Evolutionary conservation across 352 stramenopile species (phyloP).

Genomic region (Blastocystis sp.): DNA sequence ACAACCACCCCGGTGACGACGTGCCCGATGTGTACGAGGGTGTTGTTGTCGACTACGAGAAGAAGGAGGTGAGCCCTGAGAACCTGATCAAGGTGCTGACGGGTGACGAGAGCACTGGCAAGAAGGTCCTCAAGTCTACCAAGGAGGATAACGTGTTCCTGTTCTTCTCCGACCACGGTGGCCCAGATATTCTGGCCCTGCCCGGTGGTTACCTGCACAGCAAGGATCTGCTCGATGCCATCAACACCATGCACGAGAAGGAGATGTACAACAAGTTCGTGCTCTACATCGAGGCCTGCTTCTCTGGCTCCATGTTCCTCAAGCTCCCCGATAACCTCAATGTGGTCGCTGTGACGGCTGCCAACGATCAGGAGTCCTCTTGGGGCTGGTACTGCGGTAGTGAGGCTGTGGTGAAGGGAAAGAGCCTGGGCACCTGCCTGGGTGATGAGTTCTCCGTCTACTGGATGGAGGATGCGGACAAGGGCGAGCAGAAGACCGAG

Average conservation of each 20-base stretch:
- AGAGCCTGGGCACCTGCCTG: conserved; percentile 79
- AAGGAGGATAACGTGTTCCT: conserved; percentile 83
- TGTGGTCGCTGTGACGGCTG: conserved; percentile 83
- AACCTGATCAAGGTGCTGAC: conserved; percentile 84
- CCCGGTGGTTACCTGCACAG: conserved; percentile 80
- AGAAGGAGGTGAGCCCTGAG: conserved; percentile 76
- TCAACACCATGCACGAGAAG: conserved; percentile 80
- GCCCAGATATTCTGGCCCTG: conserved; percentile 80
- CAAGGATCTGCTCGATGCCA: conserved; percentile 77
- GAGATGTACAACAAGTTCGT: conserved; percentile 85
- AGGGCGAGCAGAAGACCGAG: conserved; percentile 76
- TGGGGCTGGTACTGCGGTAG: conserved; percentile 81
- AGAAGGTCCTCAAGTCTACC: conserved; percentile 81
- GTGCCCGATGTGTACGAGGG: conserved; percentile 80
- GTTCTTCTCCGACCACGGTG: conserved; percentile 73
- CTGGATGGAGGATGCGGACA: conserved; percentile 85
- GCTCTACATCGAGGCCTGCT: conserved; percentile 86
- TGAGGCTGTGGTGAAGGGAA: conserved; percentile 49
- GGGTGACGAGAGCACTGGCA: conserved; percentile 76
- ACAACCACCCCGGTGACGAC: conserved; percentile 77
- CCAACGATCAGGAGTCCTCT: conserved; percentile 82
- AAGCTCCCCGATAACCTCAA: conserved; percentile 79
- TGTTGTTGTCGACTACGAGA: conserved; percentile 71
- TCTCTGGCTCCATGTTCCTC: conserved; percentile 75
- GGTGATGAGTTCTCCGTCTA: conserved; percentile 84